Base-by-base conservation (phyloP, 208 protist species). In the Entamoeba dispar region DNA sequence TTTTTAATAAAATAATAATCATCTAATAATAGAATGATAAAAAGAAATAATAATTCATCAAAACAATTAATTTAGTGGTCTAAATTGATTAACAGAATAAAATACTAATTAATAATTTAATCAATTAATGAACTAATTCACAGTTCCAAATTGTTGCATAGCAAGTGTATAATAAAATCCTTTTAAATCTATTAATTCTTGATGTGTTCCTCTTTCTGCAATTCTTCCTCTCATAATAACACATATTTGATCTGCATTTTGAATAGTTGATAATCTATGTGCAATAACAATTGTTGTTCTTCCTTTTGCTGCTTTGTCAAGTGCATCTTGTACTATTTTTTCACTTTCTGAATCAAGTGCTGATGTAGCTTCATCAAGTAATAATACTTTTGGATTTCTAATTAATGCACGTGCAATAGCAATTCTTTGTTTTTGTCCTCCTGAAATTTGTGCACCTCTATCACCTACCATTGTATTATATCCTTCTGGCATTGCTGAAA, bases 371-470 rank as follows among this genome's bases (percentile, higher is more conserved):
- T 98, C 97, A 95, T 98, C 97, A 19, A 98, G 95, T 38, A 98
- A 96, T 27, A 97, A 95, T 51, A 98, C 94, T 90, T 96, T 94
- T 57, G 97, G 97, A 92, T 96, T 93, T 17, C 96, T 96, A n/a
- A 98, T 92, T 5, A 98, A 94, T n/a, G 96, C 96, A 50, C 97
- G 95, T 7, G 97, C 97, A 94, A 98, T 98, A 43, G 97, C 96
- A 92, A 98, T 97, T 91, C 97, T 96, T 95, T 98, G 97, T 95
- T 97, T 97, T 95, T 98, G 97, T 3, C 97, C 97, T 27, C 97
- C 97, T 8, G 96, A 97, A 14, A 98, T 95, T 61, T 95, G 96
- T 38, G 19, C 14, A 34, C 77, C 77, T 91, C 34, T 49, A 49
- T 91, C 77, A 15, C 77, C 77, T 15, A 91, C 77, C 14, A 15